These are phyloP conservation scores for Plasmodium yoelii DNA, from an alignment of 169 alveolate species.

Conservation along the genomic window DNA sequence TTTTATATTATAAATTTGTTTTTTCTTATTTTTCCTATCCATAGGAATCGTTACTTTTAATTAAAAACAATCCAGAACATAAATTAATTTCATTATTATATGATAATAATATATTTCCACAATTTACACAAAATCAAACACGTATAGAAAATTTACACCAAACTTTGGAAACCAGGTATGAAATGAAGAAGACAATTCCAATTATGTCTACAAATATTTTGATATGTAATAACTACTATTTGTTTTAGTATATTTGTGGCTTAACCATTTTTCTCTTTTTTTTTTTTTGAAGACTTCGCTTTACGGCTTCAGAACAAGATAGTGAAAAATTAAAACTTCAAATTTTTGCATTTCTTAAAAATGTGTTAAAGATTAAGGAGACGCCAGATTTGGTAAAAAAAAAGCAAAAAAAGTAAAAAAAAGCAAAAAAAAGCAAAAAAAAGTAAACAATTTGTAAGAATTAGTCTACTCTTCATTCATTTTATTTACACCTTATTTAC, in stretches of 20 bases:
- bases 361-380: constrained; percentile 24
- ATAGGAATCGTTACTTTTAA: constrained; percentile 54
- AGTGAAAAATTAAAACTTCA: constrained; percentile 20
- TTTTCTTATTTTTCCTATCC: not conserved
- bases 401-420: not conserved
- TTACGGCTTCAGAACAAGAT: constrained; percentile 28
- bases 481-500: not conserved
- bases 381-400: constrained; percentile 56
- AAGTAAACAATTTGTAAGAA: not conserved
- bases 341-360: constrained; percentile 25
- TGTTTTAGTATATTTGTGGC: not conserved
- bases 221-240: not conserved
- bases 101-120: constrained; percentile 57
- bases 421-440: constrained; percentile 13
- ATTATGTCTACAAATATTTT: not conserved
- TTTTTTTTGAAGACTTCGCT: constrained; percentile 28
- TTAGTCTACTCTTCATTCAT: not conserved
- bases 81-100: constrained; percentile 39
- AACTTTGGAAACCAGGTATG: constrained; percentile 48
- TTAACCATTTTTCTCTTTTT: not conserved
- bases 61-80: constrained; percentile 30
- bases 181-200: not conserved
- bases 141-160: not conserved
- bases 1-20: too few relatives aligned
- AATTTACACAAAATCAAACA: not conserved